A percentile compares a stretch with the other conserved stretches of the same genome.
These are phyloP conservation scores for Boletus smithii DNA, from an alignment of 1,284 basidiomycete species.

Conservation along the genomic window DNA sequence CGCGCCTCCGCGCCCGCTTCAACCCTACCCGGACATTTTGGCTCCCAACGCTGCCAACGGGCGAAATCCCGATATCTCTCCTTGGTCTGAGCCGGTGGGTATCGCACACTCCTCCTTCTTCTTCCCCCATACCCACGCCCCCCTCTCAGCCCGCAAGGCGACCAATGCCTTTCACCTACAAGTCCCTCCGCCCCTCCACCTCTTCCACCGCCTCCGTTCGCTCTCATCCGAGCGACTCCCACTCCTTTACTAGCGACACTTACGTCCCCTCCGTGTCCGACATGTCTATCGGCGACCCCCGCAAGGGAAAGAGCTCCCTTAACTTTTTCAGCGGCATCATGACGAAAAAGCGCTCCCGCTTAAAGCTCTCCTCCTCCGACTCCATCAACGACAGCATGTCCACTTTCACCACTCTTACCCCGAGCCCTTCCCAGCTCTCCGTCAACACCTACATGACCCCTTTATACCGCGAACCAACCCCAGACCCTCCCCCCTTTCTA, in stretches of 20 bases:
- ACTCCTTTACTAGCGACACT: slow-evolving; percentile 33
- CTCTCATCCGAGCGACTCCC: slow-evolving; percentile 41
- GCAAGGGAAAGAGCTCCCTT: slow-evolving; percentile 35
- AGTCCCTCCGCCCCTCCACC: slow-evolving; percentile 31
- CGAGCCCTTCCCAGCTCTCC: slow-evolving; percentile 27
- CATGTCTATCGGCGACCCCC: slow-evolving; percentile 27
- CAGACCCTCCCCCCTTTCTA: slow-evolving; percentile 26
- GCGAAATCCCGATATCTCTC: slow-evolving; percentile 22
- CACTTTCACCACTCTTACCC: slow-evolving; percentile 18
- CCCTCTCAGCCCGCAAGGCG: slow-evolving; percentile 12
- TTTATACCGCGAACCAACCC: slow-evolving; percentile 6
- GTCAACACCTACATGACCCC: slow-evolving; percentile 22
- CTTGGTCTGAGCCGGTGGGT: slow-evolving; percentile 25
- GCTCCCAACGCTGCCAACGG: background rate
- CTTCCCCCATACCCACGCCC: slow-evolving; percentile 14
- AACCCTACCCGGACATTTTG: slow-evolving; percentile 14
- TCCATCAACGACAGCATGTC: slow-evolving; percentile 19
- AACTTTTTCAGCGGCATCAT: slow-evolving; percentile 31
- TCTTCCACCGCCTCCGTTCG: slow-evolving; percentile 33
- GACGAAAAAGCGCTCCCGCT: slow-evolving; percentile 33
- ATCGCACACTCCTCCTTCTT: background rate
- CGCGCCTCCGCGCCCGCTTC: slow-evolving; percentile 4
- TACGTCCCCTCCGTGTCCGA: slow-evolving; percentile 33
- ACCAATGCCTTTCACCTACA: slow-evolving; percentile 32
- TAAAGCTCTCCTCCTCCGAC: slow-evolving; percentile 32